Base-by-base conservation (phyloP, 2,329 filamentous ascomycete species). In the Blumeriella jaapii region DNA sequence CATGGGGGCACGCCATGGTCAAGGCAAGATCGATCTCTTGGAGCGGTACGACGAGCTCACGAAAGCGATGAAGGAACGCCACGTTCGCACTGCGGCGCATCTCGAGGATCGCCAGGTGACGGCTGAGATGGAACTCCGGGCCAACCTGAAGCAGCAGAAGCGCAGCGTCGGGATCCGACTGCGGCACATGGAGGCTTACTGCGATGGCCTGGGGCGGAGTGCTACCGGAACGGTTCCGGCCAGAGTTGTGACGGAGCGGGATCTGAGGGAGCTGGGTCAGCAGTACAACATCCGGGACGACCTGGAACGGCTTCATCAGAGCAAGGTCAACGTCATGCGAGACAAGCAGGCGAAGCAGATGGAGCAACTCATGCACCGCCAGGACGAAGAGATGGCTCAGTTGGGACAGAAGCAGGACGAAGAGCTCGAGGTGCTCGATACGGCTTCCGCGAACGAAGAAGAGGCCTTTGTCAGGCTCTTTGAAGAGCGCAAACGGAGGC, bases 131-230 rank as follows among this genome's bases (percentile, higher is more conserved):
- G 73, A 78, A 43, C 56, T 78, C 14, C 62, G 69, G 8, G 53
- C 59, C 4, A 62, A 61, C 0, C 55, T 77, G 11, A 68, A 75
- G 34, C 68, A 73, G 45, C 67, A 67, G 35, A 71, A 74, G 50
- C 61, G 63, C 39, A 72, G 68, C 44, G 63, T 77, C 23, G 61
- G 60, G 19, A 68, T 74, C 23, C 65, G 72, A 10, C 58, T 78
- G n/a, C 68, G 67, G 49, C 68, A 78, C 45, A 78, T 78, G 74
- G 73, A 78, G 47, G 73, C 71, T 5, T 78, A 78, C 52, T 78
- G 73, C 47, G 64, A 72, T 40, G 65, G 65, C 3, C 55, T 70
- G 1, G 68, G 67, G 3, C 60, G 61, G 19, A 60, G 54, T 15
- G 54, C 57, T 2, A 56, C 48, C 20, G 47, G 43, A 16, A 32